phyloP scores from a whole-genome alignment of 1,139 yeast species.

The Lodderomyces oxycetoniae region DNA sequence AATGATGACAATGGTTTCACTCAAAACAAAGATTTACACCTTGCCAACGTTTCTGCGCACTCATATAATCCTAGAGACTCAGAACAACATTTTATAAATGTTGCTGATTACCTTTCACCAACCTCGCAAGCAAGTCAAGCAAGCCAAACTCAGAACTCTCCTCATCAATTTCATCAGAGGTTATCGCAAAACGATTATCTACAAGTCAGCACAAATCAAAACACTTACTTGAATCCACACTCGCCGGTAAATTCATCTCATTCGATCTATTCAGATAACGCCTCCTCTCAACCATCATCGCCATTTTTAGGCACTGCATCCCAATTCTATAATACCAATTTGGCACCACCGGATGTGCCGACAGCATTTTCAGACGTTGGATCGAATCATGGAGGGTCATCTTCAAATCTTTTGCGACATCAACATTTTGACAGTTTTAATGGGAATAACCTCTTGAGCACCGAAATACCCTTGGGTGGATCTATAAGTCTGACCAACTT shows the following conservation, averaged over 20 bases:
- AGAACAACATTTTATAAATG: too few relatives aligned
- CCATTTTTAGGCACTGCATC: conserved; percentile 40
- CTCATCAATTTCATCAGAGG: conserved; percentile 1
- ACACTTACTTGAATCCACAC: conserved; percentile 14
- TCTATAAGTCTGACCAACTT: conserved; percentile 39
- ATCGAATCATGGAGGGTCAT: conserved; percentile 7
- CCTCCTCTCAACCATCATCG: conserved; percentile 36
- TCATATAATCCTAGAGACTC: too few relatives aligned
- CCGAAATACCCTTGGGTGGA: conserved; percentile 39
- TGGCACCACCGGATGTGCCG: conserved; percentile 12
- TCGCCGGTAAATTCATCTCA: conserved; percentile 24
- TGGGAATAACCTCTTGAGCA: not conserved
- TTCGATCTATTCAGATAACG: conserved; percentile 31
- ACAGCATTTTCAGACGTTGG: conserved; percentile 16
- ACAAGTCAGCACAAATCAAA: conserved; percentile 7
- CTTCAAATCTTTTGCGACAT: conserved; percentile 9
- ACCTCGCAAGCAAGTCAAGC: conserved; percentile 8
- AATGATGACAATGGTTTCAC: too few relatives aligned
- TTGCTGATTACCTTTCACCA: conserved; percentile 12
- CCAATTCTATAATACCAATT: conserved; percentile 22
- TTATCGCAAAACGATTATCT: conserved; percentile 1
- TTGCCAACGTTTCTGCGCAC: too few relatives aligned
- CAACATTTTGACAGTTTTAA: conserved; percentile 7
- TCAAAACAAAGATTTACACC: too few relatives aligned
- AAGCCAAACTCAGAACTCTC: too few relatives aligned